Evolutionary conservation across 2,329 filamentous ascomycete species (phyloP).

Genomic region (Elsinoe arachidis): DNA sequence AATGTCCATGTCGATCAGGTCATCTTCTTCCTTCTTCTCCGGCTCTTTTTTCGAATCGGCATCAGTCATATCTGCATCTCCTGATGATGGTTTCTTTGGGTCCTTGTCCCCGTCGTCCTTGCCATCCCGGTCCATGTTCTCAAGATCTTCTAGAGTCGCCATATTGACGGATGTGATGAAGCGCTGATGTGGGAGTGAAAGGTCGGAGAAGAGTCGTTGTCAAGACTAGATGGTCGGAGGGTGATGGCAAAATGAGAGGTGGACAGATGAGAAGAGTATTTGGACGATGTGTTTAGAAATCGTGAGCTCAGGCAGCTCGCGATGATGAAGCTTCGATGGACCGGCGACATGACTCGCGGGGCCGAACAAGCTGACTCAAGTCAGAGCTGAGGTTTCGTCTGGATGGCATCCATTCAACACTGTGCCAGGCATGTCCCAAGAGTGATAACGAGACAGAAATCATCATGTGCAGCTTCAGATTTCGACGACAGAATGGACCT

Average conservation of each 20-base stretch:
- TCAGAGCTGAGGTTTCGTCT: background rate
- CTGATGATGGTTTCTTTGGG: slow-evolving; percentile 47
- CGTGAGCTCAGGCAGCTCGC: slow-evolving; percentile 10
- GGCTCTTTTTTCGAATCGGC: slow-evolving; percentile 48
- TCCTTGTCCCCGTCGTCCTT: slow-evolving; percentile 47
- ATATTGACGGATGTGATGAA: slow-evolving; percentile 40
- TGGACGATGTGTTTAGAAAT: background rate
- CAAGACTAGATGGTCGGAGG: background rate
- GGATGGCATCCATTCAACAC: background rate
- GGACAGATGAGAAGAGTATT: background rate
- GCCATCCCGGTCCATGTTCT: slow-evolving; percentile 74
- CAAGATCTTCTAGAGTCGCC: slow-evolving; percentile 87
- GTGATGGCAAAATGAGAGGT: background rate
- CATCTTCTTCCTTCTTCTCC: slow-evolving; percentile 60
- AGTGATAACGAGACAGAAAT: too few species aligned
- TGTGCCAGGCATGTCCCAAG: background rate
- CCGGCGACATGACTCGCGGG: background rate
- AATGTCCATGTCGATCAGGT: slow-evolving; percentile 87
- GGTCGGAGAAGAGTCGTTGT: background rate
- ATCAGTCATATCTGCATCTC: slow-evolving; percentile 88
- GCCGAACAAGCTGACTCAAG: background rate
- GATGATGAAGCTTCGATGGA: slow-evolving; percentile 10
- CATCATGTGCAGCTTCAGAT: too few species aligned
- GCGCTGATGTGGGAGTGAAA: background rate
- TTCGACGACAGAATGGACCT: too few species aligned